Percentiles rank a stretch among this genome's conserved stretches.
These are phyloP conservation scores for Venturiaceae sp. DNA, from an alignment of 2,329 filamentous ascomycete species.

Conservation along the genomic window DNA sequence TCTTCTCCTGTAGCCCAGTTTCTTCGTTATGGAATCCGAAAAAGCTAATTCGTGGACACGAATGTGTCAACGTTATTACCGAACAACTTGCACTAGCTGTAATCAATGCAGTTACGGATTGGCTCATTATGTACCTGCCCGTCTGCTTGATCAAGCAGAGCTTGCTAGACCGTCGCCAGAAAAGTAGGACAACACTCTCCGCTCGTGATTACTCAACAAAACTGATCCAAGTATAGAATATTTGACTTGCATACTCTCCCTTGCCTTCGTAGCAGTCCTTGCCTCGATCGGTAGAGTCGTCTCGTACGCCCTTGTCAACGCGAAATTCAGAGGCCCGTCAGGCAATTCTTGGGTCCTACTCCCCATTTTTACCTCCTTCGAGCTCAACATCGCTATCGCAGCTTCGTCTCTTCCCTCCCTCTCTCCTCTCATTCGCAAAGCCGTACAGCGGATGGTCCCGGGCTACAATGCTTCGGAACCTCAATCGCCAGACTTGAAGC, in stretches of 20 bases:
- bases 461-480: no score
- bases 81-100: background rate
- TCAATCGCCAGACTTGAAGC: no score
- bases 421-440: background rate
- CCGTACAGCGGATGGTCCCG: no score
- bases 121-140: background rate
- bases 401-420: background rate
- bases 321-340: no score
- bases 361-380: background rate
- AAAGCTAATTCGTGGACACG: background rate
- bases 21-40: background rate
- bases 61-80: background rate
- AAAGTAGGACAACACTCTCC: background rate
- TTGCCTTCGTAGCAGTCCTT: background rate
- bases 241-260: background rate
- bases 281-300: background rate
- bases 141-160: background rate
- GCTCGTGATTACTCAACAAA: no score
- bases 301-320: background rate
- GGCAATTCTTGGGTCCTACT: background rate
- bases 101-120: background rate
- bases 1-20: constrained; percentile 1
- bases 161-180: background rate
- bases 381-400: background rate
- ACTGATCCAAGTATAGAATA: no score